Conservation (phyloP, 192 early-diverging fungal species). For the Mortierella claussenii region DNA sequence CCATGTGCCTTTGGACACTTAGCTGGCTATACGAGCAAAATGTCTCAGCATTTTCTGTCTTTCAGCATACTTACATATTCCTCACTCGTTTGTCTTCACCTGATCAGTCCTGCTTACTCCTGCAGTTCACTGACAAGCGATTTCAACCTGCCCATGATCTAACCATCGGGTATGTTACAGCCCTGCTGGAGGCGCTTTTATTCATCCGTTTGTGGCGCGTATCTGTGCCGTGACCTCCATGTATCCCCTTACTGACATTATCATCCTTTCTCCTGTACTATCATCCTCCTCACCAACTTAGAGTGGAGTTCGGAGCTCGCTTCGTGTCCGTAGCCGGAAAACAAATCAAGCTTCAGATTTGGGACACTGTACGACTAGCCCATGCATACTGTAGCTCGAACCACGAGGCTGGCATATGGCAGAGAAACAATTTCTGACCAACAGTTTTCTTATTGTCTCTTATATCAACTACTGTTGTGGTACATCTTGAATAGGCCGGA, state of each 20-base stretch:
- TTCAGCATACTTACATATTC: too few relatives aligned
- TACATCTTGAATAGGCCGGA: conserved; percentile 63
- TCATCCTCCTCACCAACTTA: conserved; percentile 2
- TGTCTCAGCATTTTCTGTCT: too few relatives aligned
- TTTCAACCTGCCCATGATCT: conserved; percentile 85
- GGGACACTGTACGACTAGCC: conserved; percentile 85
- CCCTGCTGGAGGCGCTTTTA: too few relatives aligned
- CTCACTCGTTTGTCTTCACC: too few relatives aligned
- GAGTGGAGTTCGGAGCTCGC: conserved; percentile 85
- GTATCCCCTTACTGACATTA: neutral
- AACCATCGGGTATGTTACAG: conserved; percentile 79
- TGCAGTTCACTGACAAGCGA: conserved; percentile 86
- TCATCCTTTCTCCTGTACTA: neutral
- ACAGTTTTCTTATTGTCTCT: conserved; percentile 48
- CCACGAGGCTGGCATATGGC: too few relatives aligned
- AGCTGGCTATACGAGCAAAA: too few relatives aligned
- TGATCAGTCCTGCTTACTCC: conserved; percentile 76
- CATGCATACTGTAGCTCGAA: neutral
- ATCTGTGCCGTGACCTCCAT: too few relatives aligned
- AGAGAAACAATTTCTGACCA: too few relatives aligned
- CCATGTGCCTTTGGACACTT: too few relatives aligned
- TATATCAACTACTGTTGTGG: conserved; percentile 46
- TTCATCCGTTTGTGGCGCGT: too few relatives aligned
- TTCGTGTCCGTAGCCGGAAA: conserved; percentile 82
- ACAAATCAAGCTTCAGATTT: conserved; percentile 92